Percentiles rank a stretch among this genome's conserved stretches.
Evolutionary conservation across 208 protist genomes (phyloP).

Genomic region (Trypanosoma mega): DNA sequence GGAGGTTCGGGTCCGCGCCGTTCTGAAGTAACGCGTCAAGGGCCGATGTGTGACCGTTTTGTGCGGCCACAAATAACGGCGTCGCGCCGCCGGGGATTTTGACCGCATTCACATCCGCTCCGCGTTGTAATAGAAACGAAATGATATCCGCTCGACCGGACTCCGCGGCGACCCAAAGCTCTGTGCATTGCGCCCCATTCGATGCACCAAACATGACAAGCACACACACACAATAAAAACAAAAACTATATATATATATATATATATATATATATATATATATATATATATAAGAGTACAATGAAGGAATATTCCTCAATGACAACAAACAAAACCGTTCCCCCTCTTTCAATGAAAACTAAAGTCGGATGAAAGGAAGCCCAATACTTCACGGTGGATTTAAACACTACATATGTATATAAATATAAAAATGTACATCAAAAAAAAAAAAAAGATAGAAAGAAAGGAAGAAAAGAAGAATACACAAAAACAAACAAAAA

Average conservation of each 20-base stretch:
- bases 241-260: too few relatives aligned
- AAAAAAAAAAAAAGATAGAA: neutral
- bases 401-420: constrained; percentile 5
- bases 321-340: too few relatives aligned
- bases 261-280: too few relatives aligned
- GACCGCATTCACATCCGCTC: constrained; percentile 8
- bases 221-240: too few relatives aligned
- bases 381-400: neutral
- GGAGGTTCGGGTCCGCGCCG: constrained; percentile 16
- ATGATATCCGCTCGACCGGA: constrained; percentile 15
- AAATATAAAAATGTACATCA: neutral
- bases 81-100: constrained; percentile 17
- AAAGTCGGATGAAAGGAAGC: constrained; percentile 2
- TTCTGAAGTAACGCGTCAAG: constrained; percentile 20
- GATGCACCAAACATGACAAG: neutral
- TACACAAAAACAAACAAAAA: neutral
- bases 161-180: constrained; percentile 40
- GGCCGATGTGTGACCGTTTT: constrained; percentile 24
- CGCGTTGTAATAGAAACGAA: constrained; percentile 20
- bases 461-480: neutral
- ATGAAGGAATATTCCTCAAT: too few relatives aligned
- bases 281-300: too few relatives aligned
- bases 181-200: constrained; percentile 21
- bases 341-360: too few relatives aligned
- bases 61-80: constrained; percentile 34